A percentile compares a stretch with the other conserved stretches of the same genome.
Evolutionary conservation across 805 yeast genomes (phyloP).

Genomic region (Teunomyces funiuensis): DNA sequence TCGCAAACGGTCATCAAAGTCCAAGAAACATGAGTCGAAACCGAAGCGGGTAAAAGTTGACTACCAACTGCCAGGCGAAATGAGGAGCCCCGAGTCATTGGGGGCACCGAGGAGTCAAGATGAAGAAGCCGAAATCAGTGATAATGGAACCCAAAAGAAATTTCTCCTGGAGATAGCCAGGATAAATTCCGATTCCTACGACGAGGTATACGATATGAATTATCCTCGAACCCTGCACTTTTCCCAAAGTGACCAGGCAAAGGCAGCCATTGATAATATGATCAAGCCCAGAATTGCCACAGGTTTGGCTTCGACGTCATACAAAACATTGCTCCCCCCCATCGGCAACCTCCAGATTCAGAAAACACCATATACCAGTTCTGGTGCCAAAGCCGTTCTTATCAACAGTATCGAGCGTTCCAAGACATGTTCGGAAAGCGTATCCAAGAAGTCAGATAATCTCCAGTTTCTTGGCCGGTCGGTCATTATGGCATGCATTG

Average conservation of each 20-base stretch:
- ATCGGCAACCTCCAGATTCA: conserved; percentile 4
- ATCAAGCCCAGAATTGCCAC: conserved; percentile 37
- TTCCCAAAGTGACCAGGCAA: conserved; percentile 39
- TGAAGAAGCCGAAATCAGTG: conserved; percentile 5
- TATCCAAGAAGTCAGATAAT: conserved; percentile 39
- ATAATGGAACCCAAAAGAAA: neutral
- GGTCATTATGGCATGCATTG: conserved; percentile 53
- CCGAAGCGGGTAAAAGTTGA: conserved; percentile 6
- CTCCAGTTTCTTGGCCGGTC: conserved; percentile 58
- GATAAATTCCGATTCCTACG: conserved; percentile 33
- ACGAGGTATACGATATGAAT: conserved; percentile 33
- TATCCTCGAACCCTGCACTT: conserved; percentile 31
- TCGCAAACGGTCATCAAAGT: conserved; percentile 59
- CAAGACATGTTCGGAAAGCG: conserved; percentile 56
- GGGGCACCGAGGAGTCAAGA: conserved; percentile 2
- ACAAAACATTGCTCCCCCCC: conserved; percentile 2
- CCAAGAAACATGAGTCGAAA: conserved; percentile 17
- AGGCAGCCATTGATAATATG: conserved; percentile 48
- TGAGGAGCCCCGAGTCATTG: neutral
- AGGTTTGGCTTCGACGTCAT: conserved; percentile 5
- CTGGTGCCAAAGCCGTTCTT: conserved; percentile 12
- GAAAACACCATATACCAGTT: neutral
- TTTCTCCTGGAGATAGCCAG: conserved; percentile 38
- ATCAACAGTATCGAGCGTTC: conserved; percentile 56
- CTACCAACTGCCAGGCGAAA: neutral